Evolutionary conservation across 2,329 filamentous ascomycete genomes (phyloP).

Genomic region (Blumeria graminis): DNA sequence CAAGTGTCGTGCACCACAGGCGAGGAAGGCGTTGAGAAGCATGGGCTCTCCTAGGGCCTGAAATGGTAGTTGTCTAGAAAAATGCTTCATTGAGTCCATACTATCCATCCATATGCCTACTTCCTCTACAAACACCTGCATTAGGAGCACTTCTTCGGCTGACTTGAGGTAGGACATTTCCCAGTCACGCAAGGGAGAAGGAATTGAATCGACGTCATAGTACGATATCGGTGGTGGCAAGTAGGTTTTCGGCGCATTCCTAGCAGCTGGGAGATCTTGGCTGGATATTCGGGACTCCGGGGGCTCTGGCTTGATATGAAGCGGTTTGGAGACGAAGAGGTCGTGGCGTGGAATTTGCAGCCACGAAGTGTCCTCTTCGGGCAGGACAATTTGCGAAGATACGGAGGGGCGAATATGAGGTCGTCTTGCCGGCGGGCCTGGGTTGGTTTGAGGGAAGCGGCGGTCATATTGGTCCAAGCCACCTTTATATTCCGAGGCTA

Average conservation of each 20-base stretch:
- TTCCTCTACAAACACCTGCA: conserved; percentile 81
- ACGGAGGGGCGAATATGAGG: background rate
- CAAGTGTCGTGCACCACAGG: conserved; percentile 67
- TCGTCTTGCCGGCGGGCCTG: background rate
- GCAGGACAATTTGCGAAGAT: background rate
- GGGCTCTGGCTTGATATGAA: background rate
- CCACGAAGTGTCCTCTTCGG: background rate
- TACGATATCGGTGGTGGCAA: background rate
- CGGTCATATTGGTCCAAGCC: conserved; percentile 43
- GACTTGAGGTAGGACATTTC: conserved; percentile 39
- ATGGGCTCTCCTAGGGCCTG: conserved; percentile 63
- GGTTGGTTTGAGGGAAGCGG: background rate
- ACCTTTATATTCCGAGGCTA: conserved; percentile 74
- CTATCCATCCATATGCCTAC: conserved; percentile 89
- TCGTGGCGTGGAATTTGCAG: background rate
- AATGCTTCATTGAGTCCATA: conserved; percentile 67
- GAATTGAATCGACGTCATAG: background rate
- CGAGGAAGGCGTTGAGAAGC: conserved; percentile 69
- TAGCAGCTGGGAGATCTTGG: background rate
- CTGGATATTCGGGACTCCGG: background rate
- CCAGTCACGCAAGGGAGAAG: background rate
- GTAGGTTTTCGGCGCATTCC: conserved; percentile 4
- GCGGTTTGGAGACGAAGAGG: background rate
- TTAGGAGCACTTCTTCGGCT: conserved; percentile 60
- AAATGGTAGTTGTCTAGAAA: conserved; percentile 63